Conservation (phyloP, 2,329 filamentous ascomycete genomes). For the Exophiala xenobiotica region DNA sequence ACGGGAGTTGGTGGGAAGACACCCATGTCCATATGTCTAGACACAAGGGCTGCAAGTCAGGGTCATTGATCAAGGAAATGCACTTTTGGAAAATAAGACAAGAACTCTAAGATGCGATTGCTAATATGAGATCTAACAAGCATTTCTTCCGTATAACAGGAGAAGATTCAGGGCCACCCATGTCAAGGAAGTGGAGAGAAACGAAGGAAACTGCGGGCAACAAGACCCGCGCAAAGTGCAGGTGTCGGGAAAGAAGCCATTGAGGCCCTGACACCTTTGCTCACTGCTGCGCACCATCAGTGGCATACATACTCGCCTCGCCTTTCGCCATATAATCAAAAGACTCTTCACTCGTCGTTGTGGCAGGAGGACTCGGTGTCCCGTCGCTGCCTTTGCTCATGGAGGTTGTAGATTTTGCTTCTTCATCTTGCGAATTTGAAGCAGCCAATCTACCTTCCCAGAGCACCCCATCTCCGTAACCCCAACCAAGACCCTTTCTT, state of each 20-base stretch:
- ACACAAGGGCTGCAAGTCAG: too few relatives aligned
- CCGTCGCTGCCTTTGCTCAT: conserved; percentile 4
- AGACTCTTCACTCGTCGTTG: conserved; percentile 47
- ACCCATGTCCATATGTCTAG: too few relatives aligned
- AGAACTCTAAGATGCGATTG: background rate
- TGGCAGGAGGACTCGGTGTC: conserved; percentile 38
- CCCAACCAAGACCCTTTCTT: conserved; percentile 27
- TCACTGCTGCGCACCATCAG: conserved; percentile 1
- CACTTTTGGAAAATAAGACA: background rate
- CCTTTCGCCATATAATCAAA: conserved; percentile 46
- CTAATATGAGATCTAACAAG: background rate
- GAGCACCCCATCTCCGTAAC: conserved; percentile 28
- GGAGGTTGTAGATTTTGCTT: background rate
- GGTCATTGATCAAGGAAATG: too few relatives aligned
- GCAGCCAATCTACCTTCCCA: conserved; percentile 23
- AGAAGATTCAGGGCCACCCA: background rate
- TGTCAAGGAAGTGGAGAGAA: background rate
- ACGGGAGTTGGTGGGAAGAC: too few relatives aligned
- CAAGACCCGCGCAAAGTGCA: too few relatives aligned
- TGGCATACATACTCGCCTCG: conserved; percentile 42
- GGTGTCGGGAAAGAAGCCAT: background rate
- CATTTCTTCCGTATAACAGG: background rate
- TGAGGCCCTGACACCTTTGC: background rate
- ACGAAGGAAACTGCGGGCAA: too few relatives aligned
- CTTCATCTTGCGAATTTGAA: background rate